These are phyloP conservation scores for Bruguiera hainesii DNA, from an alignment of 441 rosid genomes.

Conservation along the genomic window DNA sequence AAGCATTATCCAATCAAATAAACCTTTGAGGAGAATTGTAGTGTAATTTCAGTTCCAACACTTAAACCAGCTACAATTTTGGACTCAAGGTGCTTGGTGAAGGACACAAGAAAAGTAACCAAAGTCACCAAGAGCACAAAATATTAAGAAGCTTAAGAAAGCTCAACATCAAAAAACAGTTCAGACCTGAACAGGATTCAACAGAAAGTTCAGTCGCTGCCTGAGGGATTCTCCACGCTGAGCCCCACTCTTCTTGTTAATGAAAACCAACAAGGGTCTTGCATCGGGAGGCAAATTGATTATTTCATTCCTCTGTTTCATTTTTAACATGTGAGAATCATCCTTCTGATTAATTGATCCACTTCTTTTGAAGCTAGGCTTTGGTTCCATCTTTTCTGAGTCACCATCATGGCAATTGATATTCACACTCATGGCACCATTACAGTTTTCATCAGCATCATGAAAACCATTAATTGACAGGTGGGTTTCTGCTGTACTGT, in stretches of 20 bases:
- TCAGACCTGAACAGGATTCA: slow-evolving; percentile 93
- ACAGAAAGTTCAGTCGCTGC: slow-evolving; percentile 77
- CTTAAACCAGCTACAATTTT: neutral
- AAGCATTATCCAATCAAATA: neutral
- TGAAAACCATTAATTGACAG: slow-evolving; percentile 42
- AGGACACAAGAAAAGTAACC: neutral
- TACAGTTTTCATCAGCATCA: slow-evolving; percentile 47
- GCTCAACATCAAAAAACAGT: neutral
- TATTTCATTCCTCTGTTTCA: slow-evolving; percentile 78
- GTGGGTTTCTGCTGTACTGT: slow-evolving; percentile 55
- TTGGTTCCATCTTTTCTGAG: slow-evolving; percentile 48
- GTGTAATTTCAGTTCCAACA: neutral
- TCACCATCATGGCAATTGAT: slow-evolving; percentile 34
- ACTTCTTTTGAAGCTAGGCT: slow-evolving; percentile 53
- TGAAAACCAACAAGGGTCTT: slow-evolving; percentile 85
- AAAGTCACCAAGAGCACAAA: neutral
- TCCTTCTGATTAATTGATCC: slow-evolving; percentile 70
- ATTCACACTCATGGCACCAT: slow-evolving; percentile 35
- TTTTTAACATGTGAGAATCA: slow-evolving; percentile 55
- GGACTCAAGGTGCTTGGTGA: neutral
- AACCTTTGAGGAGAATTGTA: too few species aligned
- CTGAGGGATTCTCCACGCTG: slow-evolving; percentile 83
- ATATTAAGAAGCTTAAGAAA: neutral
- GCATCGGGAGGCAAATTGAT: slow-evolving; percentile 87
- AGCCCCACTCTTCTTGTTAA: slow-evolving; percentile 97